These are phyloP conservation scores for Sphagnum fallax DNA, from an alignment of 228 moss, liverwort and hornwort species.

Conservation along the genomic window DNA sequence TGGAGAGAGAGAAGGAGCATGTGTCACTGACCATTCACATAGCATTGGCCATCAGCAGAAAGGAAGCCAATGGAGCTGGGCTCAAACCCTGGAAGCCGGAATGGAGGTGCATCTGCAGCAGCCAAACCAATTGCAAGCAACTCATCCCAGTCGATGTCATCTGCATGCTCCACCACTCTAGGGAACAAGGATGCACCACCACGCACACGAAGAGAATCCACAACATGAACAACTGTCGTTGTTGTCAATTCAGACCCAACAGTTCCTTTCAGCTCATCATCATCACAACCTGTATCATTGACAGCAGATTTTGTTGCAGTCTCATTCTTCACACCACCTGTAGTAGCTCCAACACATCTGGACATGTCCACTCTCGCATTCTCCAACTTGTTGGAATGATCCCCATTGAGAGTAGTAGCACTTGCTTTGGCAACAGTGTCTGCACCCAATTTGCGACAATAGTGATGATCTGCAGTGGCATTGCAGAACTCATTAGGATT, in stretches of 20 bases:
- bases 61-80: slow-evolving; percentile 52
- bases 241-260: too few relatives aligned
- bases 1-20: too few relatives aligned
- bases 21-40: slow-evolving; percentile 44
- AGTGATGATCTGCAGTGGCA: too few relatives aligned
- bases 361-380: too few relatives aligned
- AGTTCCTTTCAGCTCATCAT: too few relatives aligned
- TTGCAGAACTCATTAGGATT: slow-evolving; percentile 12
- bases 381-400: slow-evolving; percentile 6
- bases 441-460: slow-evolving; percentile 1
- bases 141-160: slow-evolving; percentile 48
- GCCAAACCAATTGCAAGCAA: slow-evolving; percentile 47
- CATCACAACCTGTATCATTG: too few relatives aligned
- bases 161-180: slow-evolving; percentile 1
- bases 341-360: not conserved
- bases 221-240: not conserved
- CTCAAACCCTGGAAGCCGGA: slow-evolving; percentile 49
- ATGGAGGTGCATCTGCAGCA: slow-evolving; percentile 54
- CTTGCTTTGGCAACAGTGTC: slow-evolving; percentile 2
- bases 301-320: too few relatives aligned
- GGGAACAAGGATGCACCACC: slow-evolving; percentile 1
- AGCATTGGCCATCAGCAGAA: slow-evolving; percentile 52
- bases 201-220: not conserved
- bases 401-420: slow-evolving; percentile 4
- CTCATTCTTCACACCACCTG: slow-evolving; percentile 5